Base-by-base conservation (phyloP, 1,284 basidiomycete species). In the Trichosporon sp. region DNA sequence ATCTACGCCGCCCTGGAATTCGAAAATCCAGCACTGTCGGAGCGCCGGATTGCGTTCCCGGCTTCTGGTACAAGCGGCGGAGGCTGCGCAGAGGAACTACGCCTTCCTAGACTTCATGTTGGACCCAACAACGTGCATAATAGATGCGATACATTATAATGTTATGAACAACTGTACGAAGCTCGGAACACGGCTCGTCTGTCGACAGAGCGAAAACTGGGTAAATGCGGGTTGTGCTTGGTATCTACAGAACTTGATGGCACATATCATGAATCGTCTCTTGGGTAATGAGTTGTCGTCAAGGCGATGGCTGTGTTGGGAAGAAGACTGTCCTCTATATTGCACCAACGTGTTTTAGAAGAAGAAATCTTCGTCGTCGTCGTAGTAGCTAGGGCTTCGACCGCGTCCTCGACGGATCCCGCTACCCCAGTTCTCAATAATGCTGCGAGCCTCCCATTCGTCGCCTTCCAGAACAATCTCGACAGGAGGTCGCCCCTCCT, bases 401-500 rank as follows among this genome's bases (percentile, higher is more conserved):
- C 58, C 56, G 19, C 46, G 52, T 7, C 65, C 60, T 19, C 56
- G 36, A 32, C 65, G 65, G 21, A 60, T 56, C 4, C 66, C 66
- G 44, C 37, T 34, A 31, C 66, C 66, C 66, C 64, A 68, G 58
- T 65, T 65, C 8, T 31, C 32, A 16, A 68, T 60, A 32, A 63
- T 54, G 33, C 65, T 64, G 57, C 56, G 64, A 1, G 59, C 73
- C 62, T 78, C 78, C 74, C 74, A 80, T 62, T 81, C 79, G 52
- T 78, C 76, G 9, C 78, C 79, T 25, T 79, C 78, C 29, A 81
- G 65, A 1, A 77, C 70, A 49, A 80, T 65, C 34, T 74, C 72
- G 23, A 74, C 64, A 0, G 78, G 73, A 2, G 76, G 75, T 3
- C 74, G 64, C 10, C 77, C 77, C 6, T 73, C 75, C 54, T 75